Conservation (phyloP, 2,329 filamentous ascomycete species). For the Beauveria sp. region DNA sequence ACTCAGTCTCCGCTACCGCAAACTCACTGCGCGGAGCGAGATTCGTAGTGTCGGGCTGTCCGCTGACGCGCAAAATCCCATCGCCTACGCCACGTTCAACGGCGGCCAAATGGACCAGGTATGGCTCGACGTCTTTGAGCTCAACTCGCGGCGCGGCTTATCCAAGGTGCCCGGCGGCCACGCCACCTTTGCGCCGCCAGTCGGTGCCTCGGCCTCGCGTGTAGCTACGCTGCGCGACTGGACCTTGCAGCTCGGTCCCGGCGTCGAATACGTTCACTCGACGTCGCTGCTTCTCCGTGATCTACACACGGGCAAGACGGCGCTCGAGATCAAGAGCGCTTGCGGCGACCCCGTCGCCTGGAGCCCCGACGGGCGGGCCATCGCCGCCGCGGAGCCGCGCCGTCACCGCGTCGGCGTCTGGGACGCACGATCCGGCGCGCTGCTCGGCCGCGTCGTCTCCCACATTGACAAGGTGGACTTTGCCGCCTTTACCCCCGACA, state of each 20-base stretch:
- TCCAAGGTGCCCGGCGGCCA: slow-evolving; percentile 25
- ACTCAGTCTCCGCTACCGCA: slow-evolving; percentile 22
- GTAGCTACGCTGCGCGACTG: slow-evolving; percentile 26
- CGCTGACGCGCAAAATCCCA: slow-evolving; percentile 14
- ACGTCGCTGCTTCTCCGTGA: slow-evolving; percentile 26
- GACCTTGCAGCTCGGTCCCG: slow-evolving; percentile 22
- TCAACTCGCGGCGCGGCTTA: slow-evolving; percentile 19
- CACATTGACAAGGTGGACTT: slow-evolving; percentile 32
- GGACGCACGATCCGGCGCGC: slow-evolving; percentile 22
- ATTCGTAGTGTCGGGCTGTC: slow-evolving; percentile 27
- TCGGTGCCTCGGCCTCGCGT: slow-evolving; percentile 12
- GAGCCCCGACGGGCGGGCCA: slow-evolving; percentile 23
- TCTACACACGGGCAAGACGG: slow-evolving; percentile 23
- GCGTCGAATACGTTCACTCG: slow-evolving; percentile 24
- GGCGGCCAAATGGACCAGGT: slow-evolving; percentile 22
- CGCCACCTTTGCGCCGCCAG: slow-evolving; percentile 22
- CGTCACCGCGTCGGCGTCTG: slow-evolving; percentile 24
- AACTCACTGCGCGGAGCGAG: slow-evolving; percentile 23
- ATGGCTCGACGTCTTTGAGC: slow-evolving; percentile 30
- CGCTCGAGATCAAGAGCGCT: slow-evolving; percentile 24
- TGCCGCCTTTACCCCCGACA: slow-evolving; percentile 26
- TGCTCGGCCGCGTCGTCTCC: slow-evolving; percentile 24
- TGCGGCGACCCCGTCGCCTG: slow-evolving; percentile 24
- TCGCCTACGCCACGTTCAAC: slow-evolving; percentile 25
- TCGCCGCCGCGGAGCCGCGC: slow-evolving; percentile 24